Base-by-base conservation (phyloP, 306 rosid genomes). In the Trifolium repens region DNA sequence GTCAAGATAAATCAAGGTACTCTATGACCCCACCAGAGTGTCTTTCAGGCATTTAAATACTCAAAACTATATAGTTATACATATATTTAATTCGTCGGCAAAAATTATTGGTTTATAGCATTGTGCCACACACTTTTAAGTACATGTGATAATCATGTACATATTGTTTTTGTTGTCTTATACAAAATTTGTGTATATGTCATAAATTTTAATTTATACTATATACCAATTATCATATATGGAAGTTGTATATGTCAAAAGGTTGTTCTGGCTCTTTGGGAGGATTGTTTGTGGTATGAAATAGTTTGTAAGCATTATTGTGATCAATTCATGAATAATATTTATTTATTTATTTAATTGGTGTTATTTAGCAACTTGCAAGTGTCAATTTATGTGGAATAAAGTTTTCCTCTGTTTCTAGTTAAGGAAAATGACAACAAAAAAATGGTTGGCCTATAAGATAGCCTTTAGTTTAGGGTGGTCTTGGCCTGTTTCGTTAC, bases 1-100 rank as follows among this genome's bases (percentile, higher is more conserved):
- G 98, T 73, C 83, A 84, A 15, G 98, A 94, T 49, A 90, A 78
- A 82, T 84, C 96, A 5, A 85, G 98, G 74, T 67, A 58, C 85
- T 87, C 88, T 0, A 79, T 80, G 17, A 49, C 91, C 78, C 98
- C 98, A 67, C 84, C 86, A 0, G 98, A 94, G 88, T 94, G 98
- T 61, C 35, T 42, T 17, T 88, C 87, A 1, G 94, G 88, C 67
- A 63, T 81, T 83, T 93, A 79, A 69, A 9, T 5, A 9, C 22
- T 9, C 7, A 32, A 39, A n/a, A 2, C 17, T 12, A 54, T 35
- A 71, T 4, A 10, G 1, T 22, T 27, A 24, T 4, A 26, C 1
- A 57, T 24, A 4, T 2, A 46, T 11, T 47, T 1, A 32, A 32
- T 4, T 32, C 52, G 69, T 22, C 53, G 55, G 68, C 61, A 64